Evolutionary conservation across 176 grass and related monocot species (phyloP), one percentile per base, ranked within the genome.

Genomic region (Alopecurus myosuroides): DNA sequence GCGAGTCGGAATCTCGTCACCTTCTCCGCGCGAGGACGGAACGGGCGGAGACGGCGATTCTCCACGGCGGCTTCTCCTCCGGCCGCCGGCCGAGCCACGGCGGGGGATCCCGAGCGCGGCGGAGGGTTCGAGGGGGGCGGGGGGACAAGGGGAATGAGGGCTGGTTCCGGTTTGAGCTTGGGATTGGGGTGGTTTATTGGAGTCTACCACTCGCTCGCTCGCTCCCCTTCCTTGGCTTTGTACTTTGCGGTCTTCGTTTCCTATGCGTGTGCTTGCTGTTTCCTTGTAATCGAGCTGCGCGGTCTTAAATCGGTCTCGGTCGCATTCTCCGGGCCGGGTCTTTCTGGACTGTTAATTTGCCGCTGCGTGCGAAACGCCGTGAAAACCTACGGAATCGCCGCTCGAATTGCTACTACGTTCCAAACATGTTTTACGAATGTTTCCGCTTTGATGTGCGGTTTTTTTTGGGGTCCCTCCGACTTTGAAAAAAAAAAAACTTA

Each of bases 241-340:
- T 87, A 20, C 29, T 35, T 22, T 40, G 67, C 36, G 77, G 78
- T 64, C 46, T 76, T 76, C 18, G 79, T 46, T 83, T 83, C 65
- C 73, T n/a, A 81, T 34, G 58, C 19, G 70, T 61, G 33, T 61
- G 33, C 37, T 1, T 63, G 77, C 14, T 53, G 9, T 58, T 15
- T 81, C 79, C 45, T 29, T 12, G 39, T 11, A 17, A 86, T 51
- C 12, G 49, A 48, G 28, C 56, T 15, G 64, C 67, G 41, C 68
- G 69, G 23, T 52, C 67, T 33, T 57, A 1, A 26, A 53, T 44
- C 61, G 25, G 20, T 44, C 28, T 36, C 49, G 10, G 61, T 45
- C 75, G 49, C 35, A 34, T 78, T 70, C 37, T 35, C 20, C 11
- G 28, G 81, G 39, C 45, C 15, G 42, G 68, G 8, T 11, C 28